phyloP scores from a whole-genome alignment of 2,329 filamentous ascomycete genomes.

The Aspergillus niger region DNA sequence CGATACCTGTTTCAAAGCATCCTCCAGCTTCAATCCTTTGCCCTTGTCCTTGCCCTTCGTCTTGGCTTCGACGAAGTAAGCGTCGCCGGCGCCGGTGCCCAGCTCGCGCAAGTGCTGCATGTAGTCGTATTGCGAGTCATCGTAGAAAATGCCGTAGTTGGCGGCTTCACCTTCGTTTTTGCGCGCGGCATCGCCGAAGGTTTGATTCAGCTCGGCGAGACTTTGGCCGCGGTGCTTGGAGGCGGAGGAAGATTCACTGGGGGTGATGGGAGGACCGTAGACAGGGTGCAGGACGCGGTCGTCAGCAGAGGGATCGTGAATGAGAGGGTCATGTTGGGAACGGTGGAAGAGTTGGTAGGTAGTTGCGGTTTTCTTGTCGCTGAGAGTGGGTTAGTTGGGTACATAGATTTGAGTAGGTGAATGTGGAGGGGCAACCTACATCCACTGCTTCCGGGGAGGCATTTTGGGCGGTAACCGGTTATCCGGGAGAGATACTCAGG shows the following conservation, averaged over 20 bases:
- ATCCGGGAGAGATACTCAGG: neutral
- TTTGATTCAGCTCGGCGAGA: constrained; percentile 73
- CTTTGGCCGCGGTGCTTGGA: constrained; percentile 55
- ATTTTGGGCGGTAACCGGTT: constrained; percentile 53
- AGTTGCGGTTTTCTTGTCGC: constrained; percentile 87
- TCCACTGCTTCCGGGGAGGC: constrained; percentile 74
- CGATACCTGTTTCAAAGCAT: constrained; percentile 68
- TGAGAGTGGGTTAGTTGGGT: constrained; percentile 34
- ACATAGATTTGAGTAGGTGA: neutral
- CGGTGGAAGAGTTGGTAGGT: constrained; percentile 95
- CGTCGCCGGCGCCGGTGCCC: constrained; percentile 67
- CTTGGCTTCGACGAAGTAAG: constrained; percentile 76
- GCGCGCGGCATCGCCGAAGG: constrained; percentile 68
- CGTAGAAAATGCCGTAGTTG: constrained; percentile 88
- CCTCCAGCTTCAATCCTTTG: constrained; percentile 76
- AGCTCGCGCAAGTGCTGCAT: constrained; percentile 98
- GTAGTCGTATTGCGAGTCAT: constrained; percentile 96
- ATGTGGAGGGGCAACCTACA: constrained; percentile 51
- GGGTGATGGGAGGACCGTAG: constrained; percentile 38
- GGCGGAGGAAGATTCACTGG: constrained; percentile 29
- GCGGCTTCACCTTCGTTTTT: constrained; percentile 96
- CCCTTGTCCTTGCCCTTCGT: constrained; percentile 69
- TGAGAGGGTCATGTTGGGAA: constrained; percentile 94
- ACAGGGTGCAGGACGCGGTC: constrained; percentile 85
- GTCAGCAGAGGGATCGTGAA: constrained; percentile 86